Evolutionary conservation across 257 asterid genomes (phyloP), one percentile per base, ranked within the genome.

Genomic region (Penstemon davidsonii): DNA sequence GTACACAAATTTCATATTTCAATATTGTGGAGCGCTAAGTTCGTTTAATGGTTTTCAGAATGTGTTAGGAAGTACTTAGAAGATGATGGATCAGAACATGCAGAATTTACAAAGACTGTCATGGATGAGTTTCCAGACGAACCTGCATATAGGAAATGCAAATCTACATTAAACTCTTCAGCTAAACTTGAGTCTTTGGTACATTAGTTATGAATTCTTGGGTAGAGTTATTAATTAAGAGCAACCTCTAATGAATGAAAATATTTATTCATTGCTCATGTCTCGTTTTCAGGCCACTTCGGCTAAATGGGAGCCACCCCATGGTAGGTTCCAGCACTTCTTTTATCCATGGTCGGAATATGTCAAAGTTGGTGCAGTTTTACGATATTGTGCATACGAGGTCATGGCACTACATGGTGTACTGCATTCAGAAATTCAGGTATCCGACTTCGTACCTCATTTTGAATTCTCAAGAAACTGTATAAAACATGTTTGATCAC

Each of bases 271-370:
- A 12, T 38, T 45, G 66, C 37, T 55, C 64, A 4, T 25, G 52
- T 67, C 5, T 42, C 5, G 6, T 58, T 38, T 43, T 2, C 71
- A 88, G 96, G 96, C 90, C 9, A 72, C 5, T 68, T 81, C 92
- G 9, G 96, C 96, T 3, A 86, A 79, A 72, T 88, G 96, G 96
- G 96, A 88, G 80, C 92, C 96, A 52, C 96, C 92, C 50, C 96
- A 88, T 60, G 96, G 90, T 6, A 86, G 79, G 78, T 88, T 84
- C 66, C 4, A 46, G 18, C 86, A 82, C 56, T 81, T 88, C 79
- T 76, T 79, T 47, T 88, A 86, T 76, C 96, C 96, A 64, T 86
- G 96, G 96, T 62, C 87, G 0, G 90, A 88, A 50, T 86, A 84
- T 72, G 87, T 88, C 39, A 86, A 86, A 71, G 96, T 88, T 18